These are phyloP conservation scores for Hypoxylon fuscum DNA, from an alignment of 495 filamentous ascomycete genomes.

Conservation along the genomic window DNA sequence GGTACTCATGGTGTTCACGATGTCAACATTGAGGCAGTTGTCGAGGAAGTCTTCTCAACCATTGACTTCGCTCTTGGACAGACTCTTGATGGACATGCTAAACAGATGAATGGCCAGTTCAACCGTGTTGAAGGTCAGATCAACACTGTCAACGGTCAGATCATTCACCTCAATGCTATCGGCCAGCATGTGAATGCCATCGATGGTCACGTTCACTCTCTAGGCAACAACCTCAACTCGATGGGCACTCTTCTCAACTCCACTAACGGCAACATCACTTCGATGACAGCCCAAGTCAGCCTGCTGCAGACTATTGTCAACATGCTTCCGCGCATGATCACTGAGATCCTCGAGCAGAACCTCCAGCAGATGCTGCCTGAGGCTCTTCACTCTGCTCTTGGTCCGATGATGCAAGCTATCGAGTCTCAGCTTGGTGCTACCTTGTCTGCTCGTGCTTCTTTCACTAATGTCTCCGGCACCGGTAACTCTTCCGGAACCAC, in stretches of 20 bases:
- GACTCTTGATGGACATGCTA: slow-evolving; percentile 10
- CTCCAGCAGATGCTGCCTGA: slow-evolving; percentile 21
- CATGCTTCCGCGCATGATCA: slow-evolving; percentile 38
- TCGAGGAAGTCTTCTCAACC: slow-evolving; percentile 33
- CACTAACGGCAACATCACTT: slow-evolving; percentile 39
- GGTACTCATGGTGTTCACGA: slow-evolving; percentile 10
- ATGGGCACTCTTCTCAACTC: slow-evolving; percentile 40
- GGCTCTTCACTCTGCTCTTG: neutral
- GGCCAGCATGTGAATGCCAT: slow-evolving; percentile 41
- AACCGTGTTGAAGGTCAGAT: slow-evolving; percentile 7
- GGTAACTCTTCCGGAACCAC: neutral
- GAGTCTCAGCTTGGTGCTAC: slow-evolving; percentile 2
- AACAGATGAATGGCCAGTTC: slow-evolving; percentile 3
- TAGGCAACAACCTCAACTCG: slow-evolving; percentile 40
- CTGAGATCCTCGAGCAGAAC: neutral
- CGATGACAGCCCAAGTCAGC: slow-evolving; percentile 27
- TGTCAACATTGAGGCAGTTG: slow-evolving; percentile 28
- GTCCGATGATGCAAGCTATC: slow-evolving; percentile 10
- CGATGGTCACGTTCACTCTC: slow-evolving; percentile 38
- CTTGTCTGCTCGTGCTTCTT: neutral
- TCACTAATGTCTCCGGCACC: no score
- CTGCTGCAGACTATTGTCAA: slow-evolving; percentile 40
- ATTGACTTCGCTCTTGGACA: slow-evolving; percentile 29
- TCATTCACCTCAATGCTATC: slow-evolving; percentile 38
- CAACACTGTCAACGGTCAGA: no score